phyloP scores from a whole-genome alignment of 2,329 filamentous ascomycete genomes.

The Colletotrichum neosansevieriae region DNA sequence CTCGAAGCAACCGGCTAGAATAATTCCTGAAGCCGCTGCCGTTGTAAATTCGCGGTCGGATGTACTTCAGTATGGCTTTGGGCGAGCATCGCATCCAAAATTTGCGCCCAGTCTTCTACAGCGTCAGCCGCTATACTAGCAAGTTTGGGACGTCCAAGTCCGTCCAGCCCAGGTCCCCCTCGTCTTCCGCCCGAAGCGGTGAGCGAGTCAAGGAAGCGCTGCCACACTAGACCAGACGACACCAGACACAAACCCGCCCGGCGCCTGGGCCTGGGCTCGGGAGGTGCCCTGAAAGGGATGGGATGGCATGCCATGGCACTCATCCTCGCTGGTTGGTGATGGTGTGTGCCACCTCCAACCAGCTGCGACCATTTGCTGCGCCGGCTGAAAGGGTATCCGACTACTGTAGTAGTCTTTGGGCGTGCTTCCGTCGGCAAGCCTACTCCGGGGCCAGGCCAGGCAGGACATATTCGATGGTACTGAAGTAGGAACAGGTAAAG shows the following conservation, averaged over 20 bases:
- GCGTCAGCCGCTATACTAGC: constrained; percentile 10
- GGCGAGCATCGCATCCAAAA: background rate
- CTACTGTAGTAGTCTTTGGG: background rate
- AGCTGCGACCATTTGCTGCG: constrained; percentile 7
- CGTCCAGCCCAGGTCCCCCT: constrained; percentile 8
- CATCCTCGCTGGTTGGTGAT: background rate
- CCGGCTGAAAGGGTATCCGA: constrained; percentile 19
- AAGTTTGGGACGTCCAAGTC: constrained; percentile 2
- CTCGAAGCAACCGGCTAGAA: background rate
- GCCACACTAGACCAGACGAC: constrained; percentile 22
- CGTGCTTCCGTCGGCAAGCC: constrained; percentile 14
- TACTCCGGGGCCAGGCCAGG: background rate
- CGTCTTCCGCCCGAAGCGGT: constrained; percentile 36
- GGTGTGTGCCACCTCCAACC: constrained; percentile 15
- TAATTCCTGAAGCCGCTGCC: background rate
- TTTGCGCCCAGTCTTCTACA: constrained; percentile 20
- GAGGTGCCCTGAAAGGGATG: constrained; percentile 17
- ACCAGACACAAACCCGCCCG: constrained; percentile 16
- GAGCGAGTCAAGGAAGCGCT: constrained; percentile 39
- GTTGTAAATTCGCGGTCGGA: background rate
- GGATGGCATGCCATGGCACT: constrained; percentile 26
- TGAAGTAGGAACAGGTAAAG: background rate
- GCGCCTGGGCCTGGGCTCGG: constrained; percentile 15
- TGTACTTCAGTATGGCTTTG: background rate
- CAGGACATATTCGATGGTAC: background rate